Conservation (phyloP, 371 early-diverging fungal genomes). For the Rhizopus delemar region DNA sequence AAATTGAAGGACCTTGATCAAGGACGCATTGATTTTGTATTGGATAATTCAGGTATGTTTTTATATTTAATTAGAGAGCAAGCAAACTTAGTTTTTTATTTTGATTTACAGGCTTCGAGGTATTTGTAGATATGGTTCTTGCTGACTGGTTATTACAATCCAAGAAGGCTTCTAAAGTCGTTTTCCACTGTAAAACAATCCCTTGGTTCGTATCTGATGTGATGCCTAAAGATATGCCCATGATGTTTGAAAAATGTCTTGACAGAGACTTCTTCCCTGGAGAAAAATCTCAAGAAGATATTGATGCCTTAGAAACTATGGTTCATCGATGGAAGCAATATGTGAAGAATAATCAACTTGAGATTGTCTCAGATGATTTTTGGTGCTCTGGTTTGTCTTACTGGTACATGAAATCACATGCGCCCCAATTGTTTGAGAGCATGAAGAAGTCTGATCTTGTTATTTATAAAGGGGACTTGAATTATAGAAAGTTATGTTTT, state of each 20-base stretch:
- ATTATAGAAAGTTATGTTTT: slow-evolving; percentile 91
- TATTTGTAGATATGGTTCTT: slow-evolving; percentile 85
- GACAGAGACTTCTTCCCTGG: slow-evolving; percentile 50
- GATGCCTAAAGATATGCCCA: slow-evolving; percentile 75
- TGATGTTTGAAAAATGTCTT: slow-evolving; percentile 54
- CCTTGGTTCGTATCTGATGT: slow-evolving; percentile 96
- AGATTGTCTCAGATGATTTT: slow-evolving; percentile 69
- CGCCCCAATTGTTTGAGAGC: slow-evolving; percentile 63
- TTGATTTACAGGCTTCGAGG: slow-evolving; percentile 74
- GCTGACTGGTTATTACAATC: slow-evolving; percentile 84
- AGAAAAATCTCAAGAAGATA: slow-evolving; percentile 33
- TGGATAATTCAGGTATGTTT: slow-evolving; percentile 79
- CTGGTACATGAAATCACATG: slow-evolving; percentile 68
- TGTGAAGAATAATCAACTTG: slow-evolving; percentile 62
- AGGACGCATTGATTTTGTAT: slow-evolving; percentile 73
- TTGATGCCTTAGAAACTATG: slow-evolving; percentile 52
- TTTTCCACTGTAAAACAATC: slow-evolving; percentile 84
- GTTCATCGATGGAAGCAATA: slow-evolving; percentile 71
- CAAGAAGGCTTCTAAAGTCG: slow-evolving; percentile 63
- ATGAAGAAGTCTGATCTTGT: slow-evolving; percentile 62
- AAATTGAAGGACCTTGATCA: slow-evolving; percentile 48
- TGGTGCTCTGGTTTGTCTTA: slow-evolving; percentile 86
- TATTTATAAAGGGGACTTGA: slow-evolving; percentile 95
- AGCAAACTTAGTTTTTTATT: neutral
- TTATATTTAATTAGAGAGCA: neutral